phyloP scores from a whole-genome alignment of 192 early-diverging fungal genomes.

The Lobosporangium transversale region DNA sequence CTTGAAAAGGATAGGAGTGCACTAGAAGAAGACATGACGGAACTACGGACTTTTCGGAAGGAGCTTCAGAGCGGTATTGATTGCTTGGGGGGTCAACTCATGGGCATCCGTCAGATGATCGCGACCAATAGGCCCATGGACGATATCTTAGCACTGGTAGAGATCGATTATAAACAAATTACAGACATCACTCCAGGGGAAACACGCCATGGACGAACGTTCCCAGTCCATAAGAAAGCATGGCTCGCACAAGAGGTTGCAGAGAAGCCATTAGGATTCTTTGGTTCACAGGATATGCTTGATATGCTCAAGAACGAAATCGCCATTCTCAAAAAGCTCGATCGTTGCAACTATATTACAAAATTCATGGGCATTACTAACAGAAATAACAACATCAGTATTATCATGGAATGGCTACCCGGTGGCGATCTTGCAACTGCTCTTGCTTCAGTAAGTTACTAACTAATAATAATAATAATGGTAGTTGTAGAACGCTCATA shows the following conservation, averaged over 20 bases:
- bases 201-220: slow-evolving; percentile 39
- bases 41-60: slow-evolving; percentile 31
- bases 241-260: slow-evolving; percentile 49
- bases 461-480: not conserved
- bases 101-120: slow-evolving; percentile 52
- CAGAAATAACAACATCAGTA: slow-evolving; percentile 45
- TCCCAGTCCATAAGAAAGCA: slow-evolving; percentile 48
- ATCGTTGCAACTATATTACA: slow-evolving; percentile 46
- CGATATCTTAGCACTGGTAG: slow-evolving; percentile 39
- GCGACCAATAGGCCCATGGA: slow-evolving; percentile 48
- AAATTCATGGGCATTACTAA: slow-evolving; percentile 51
- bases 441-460: slow-evolving; percentile 24
- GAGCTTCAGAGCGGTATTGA: slow-evolving; percentile 46
- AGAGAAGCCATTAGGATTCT: slow-evolving; percentile 45
- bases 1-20: slow-evolving; percentile 49
- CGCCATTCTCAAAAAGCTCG: slow-evolving; percentile 52
- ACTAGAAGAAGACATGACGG: slow-evolving; percentile 48
- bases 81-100: slow-evolving; percentile 40
- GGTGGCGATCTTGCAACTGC: slow-evolving; percentile 39
- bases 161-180: slow-evolving; percentile 44
- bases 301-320: slow-evolving; percentile 50
- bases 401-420: slow-evolving; percentile 52
- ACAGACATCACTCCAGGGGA: slow-evolving; percentile 28
- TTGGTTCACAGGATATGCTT: slow-evolving; percentile 50
- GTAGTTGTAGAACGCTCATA: not conserved